Percentiles rank a stretch among this genome's conserved stretches.
phyloP scores from a whole-genome alignment of 148 eudicot species.

The Selenicereus undatus region DNA sequence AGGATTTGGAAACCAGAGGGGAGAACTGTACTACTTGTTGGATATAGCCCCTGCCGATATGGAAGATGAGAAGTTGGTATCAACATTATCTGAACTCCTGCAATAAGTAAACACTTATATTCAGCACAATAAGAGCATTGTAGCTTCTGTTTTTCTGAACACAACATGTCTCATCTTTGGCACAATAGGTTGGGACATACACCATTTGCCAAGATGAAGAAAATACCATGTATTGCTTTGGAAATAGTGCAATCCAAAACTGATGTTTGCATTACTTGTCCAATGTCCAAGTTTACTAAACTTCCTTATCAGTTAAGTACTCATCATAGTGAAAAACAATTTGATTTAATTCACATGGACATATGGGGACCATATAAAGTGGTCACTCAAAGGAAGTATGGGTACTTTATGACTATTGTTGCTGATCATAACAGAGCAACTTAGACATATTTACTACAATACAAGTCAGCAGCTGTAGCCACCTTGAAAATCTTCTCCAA shows the following conservation, averaged over 20 bases:
- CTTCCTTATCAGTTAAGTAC: not conserved
- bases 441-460: not conserved
- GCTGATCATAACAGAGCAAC: not conserved
- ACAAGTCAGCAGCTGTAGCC: not conserved
- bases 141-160: not conserved
- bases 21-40: not conserved
- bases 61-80: too few relatives aligned
- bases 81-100: not conserved
- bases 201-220: not conserved
- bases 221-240: not conserved
- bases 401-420: not conserved
- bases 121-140: too few relatives aligned
- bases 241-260: not conserved
- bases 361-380: constrained; percentile 8
- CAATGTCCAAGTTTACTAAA: not conserved
- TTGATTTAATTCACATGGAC: not conserved
- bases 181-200: not conserved
- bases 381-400: too few relatives aligned
- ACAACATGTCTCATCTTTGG: not conserved
- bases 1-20: not conserved
- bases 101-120: too few relatives aligned
- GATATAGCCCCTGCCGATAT: too few relatives aligned
- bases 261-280: too few relatives aligned
- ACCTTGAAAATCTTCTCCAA: not conserved
- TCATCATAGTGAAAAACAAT: not conserved